Evolutionary conservation across 2,329 filamentous ascomycete species (phyloP).

Genomic region (Ciborinia camelliae): DNA sequence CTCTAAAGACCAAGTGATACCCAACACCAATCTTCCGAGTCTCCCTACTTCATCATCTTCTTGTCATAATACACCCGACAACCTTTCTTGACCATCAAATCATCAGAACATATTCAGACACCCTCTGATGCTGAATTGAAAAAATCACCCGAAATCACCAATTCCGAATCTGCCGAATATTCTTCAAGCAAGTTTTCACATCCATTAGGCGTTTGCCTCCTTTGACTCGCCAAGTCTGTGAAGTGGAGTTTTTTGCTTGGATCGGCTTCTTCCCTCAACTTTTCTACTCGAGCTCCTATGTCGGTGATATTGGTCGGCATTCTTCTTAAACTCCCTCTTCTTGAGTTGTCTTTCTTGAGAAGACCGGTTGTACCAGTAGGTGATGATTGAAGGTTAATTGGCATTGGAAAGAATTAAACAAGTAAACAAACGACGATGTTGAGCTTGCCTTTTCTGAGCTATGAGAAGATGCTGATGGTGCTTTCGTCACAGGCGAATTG

Average conservation of each 20-base stretch:
- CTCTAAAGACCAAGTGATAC: no score
- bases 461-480: slow-evolving; percentile 8
- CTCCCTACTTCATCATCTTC: no score
- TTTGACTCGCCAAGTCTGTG: slow-evolving; percentile 78
- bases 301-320: slow-evolving; percentile 66
- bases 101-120: no score
- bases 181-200: slow-evolving; percentile 74
- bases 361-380: neutral
- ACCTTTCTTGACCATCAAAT: no score
- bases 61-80: no score
- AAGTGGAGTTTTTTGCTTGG: slow-evolving; percentile 84
- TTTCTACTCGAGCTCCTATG: slow-evolving; percentile 92
- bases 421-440: neutral
- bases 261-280: slow-evolving; percentile 94
- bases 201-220: slow-evolving; percentile 76
- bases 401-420: slow-evolving; percentile 10
- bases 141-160: no score
- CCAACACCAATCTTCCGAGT: no score
- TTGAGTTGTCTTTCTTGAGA: neutral
- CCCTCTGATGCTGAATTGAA: no score
- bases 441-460: slow-evolving; percentile 15
- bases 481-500: slow-evolving; percentile 6
- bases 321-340: neutral
- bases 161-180: no score
- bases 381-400: slow-evolving; percentile 15